Percentiles rank a stretch among this genome's conserved stretches.
phyloP scores from a whole-genome alignment of 2,329 filamentous ascomycete genomes.

The Trichoderma brevicompactum region DNA sequence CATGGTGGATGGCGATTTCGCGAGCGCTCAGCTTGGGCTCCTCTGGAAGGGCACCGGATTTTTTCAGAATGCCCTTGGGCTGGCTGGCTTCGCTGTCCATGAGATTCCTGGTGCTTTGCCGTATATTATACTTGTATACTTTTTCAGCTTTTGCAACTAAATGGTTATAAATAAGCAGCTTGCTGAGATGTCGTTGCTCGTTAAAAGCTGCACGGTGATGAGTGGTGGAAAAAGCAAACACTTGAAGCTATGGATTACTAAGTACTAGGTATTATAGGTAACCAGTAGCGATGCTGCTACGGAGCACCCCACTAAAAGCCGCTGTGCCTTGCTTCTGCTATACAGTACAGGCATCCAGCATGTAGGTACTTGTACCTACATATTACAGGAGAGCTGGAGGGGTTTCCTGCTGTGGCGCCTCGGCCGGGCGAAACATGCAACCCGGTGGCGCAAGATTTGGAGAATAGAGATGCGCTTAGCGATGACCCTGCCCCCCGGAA shows the following conservation, averaged over 20 bases:
- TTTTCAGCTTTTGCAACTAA: background rate
- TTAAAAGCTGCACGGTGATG: background rate
- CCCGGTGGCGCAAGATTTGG: slow-evolving; percentile 18
- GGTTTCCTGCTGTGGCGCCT: slow-evolving; percentile 21
- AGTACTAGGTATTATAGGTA: too few relatives aligned
- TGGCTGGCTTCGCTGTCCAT: slow-evolving; percentile 42
- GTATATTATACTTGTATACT: background rate
- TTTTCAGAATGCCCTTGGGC: slow-evolving; percentile 66
- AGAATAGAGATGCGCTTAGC: background rate
- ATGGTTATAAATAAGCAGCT: too few relatives aligned
- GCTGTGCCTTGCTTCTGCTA: slow-evolving; percentile 21
- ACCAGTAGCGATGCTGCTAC: background rate
- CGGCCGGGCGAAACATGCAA: slow-evolving; percentile 19
- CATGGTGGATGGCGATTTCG: slow-evolving; percentile 79
- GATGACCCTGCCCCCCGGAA: too few relatives aligned
- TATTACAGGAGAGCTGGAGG: slow-evolving; percentile 26
- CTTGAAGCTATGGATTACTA: too few relatives aligned
- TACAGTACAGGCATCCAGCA: background rate
- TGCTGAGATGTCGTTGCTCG: slow-evolving; percentile 3
- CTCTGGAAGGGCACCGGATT: slow-evolving; percentile 40
- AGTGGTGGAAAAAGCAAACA: slow-evolving; percentile 6
- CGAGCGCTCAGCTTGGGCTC: slow-evolving; percentile 47
- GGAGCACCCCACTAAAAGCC: slow-evolving; percentile 13
- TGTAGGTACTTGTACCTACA: background rate
- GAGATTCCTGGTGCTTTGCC: background rate